These are phyloP conservation scores for Penicillium sclerotiorum DNA, from an alignment of 2,329 filamentous ascomycete genomes.

Conservation along the genomic window DNA sequence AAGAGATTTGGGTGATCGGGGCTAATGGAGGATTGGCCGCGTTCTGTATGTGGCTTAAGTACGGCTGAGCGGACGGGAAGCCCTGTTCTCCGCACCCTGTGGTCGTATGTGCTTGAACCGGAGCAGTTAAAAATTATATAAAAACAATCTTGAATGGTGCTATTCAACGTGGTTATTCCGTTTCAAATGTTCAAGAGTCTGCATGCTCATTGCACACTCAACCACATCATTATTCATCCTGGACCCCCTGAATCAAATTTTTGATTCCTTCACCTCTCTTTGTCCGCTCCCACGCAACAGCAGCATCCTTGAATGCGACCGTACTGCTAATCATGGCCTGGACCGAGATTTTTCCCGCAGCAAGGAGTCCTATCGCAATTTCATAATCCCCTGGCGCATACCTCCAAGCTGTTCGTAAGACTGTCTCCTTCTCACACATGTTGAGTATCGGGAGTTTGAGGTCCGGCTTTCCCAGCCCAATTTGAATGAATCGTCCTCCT, in stretches of 20 bases:
- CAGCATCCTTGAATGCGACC: background rate
- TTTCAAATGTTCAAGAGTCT: too few relatives aligned
- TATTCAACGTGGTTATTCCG: too few relatives aligned
- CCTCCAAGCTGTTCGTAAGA: background rate
- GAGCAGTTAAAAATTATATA: too few relatives aligned
- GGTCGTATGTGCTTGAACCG: too few relatives aligned
- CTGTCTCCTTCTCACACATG: slow-evolving; percentile 7
- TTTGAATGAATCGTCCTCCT: slow-evolving; percentile 8
- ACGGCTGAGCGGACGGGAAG: too few relatives aligned
- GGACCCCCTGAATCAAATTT: slow-evolving; percentile 1
- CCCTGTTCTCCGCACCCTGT: too few relatives aligned
- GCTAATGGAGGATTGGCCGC: too few relatives aligned
- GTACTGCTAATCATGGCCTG: slow-evolving; percentile 4
- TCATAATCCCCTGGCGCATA: slow-evolving; percentile 3
- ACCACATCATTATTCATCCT: too few relatives aligned
- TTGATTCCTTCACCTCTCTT: slow-evolving; percentile 3
- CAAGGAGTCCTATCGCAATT: background rate
- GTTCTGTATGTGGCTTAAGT: too few relatives aligned
- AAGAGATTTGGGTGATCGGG: too few relatives aligned
- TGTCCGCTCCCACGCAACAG: background rate
- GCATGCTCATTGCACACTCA: too few relatives aligned
- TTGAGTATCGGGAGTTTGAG: slow-evolving; percentile 1
- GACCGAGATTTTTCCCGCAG: background rate
- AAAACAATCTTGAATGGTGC: too few relatives aligned
- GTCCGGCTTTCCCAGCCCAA: slow-evolving; percentile 8